These are phyloP conservation scores for Zelopaecilomyces penicillatus DNA, from an alignment of 2,329 filamentous ascomycete genomes.

Conservation along the genomic window DNA sequence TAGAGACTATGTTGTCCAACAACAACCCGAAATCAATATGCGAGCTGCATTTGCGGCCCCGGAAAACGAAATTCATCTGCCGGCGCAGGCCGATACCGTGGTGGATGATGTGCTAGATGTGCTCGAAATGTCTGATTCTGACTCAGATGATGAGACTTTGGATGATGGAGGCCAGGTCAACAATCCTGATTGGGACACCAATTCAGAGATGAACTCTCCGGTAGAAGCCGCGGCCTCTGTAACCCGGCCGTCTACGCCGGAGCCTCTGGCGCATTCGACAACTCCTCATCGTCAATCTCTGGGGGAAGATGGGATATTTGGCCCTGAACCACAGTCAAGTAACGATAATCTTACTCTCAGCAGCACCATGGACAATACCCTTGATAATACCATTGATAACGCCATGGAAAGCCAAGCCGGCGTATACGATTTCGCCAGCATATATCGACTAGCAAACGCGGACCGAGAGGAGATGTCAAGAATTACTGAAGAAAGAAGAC, in stretches of 20 bases:
- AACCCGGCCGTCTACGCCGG: too few relatives aligned
- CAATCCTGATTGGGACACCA: slow-evolving; percentile 2
- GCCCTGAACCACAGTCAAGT: not conserved
- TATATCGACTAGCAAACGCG: slow-evolving; percentile 52
- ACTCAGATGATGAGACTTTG: slow-evolving; percentile 25
- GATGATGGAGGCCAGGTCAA: slow-evolving; percentile 17
- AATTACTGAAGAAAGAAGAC: slow-evolving; percentile 53
- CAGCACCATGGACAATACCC: too few relatives aligned
- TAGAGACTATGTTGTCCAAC: slow-evolving; percentile 94
- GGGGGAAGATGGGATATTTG: not conserved
- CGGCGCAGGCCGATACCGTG: slow-evolving; percentile 13
- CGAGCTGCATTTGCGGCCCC: slow-evolving; percentile 52
- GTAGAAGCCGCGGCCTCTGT: too few relatives aligned
- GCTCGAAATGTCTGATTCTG: slow-evolving; percentile 16
- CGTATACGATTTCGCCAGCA: slow-evolving; percentile 35
- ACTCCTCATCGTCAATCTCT: too few relatives aligned
- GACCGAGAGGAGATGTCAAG: slow-evolving; percentile 49
- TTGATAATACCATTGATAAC: not conserved
- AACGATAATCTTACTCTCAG: not conserved
- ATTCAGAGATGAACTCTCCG: too few relatives aligned
- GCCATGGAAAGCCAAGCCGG: slow-evolving; percentile 12
- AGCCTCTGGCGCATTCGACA: too few relatives aligned
- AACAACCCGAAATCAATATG: slow-evolving; percentile 88
- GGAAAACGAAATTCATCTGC: slow-evolving; percentile 20
- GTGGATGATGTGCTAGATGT: slow-evolving; percentile 7